Evolutionary conservation across 108 stramenopile genomes (phyloP).

Genomic region (Pseudonitzschia multistriata): DNA sequence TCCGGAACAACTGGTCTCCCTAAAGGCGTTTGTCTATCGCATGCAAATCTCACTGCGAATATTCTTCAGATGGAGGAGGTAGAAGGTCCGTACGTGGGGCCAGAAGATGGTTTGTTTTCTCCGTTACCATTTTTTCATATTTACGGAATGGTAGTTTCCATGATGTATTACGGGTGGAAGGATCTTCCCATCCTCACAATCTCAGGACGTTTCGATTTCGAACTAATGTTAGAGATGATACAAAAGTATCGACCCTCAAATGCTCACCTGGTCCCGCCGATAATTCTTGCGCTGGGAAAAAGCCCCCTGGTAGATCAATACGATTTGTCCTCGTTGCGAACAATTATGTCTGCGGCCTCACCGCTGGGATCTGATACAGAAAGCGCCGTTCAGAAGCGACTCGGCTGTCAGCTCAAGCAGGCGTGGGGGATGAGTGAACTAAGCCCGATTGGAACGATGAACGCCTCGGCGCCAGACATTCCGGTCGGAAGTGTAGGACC

Average conservation of each 20-base stretch:
- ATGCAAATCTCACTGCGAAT: slow-evolving; percentile 77
- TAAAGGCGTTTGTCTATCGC: slow-evolving; percentile 83
- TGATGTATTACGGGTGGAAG: slow-evolving; percentile 64
- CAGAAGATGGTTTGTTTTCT: slow-evolving; percentile 60
- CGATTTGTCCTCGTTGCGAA: slow-evolving; percentile 59
- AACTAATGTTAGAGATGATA: slow-evolving; percentile 69
- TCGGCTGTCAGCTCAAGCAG: slow-evolving; percentile 72
- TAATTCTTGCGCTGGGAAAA: slow-evolving; percentile 72
- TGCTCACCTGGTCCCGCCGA: slow-evolving; percentile 91
- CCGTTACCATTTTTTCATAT: slow-evolving; percentile 95
- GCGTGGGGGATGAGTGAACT: slow-evolving; percentile 91
- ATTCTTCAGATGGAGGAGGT: slow-evolving; percentile 62
- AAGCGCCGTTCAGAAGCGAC: slow-evolving; percentile 55
- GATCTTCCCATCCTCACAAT: slow-evolving; percentile 73
- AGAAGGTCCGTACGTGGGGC: slow-evolving; percentile 48
- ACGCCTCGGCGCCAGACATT: slow-evolving; percentile 51
- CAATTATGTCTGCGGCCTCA: slow-evolving; percentile 79
- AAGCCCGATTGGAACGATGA: slow-evolving; percentile 67
- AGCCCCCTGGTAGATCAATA: slow-evolving; percentile 79
- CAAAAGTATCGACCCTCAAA: slow-evolving; percentile 64
- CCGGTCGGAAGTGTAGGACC: slow-evolving; percentile 67
- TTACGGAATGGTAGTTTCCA: slow-evolving; percentile 70
- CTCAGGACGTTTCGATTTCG: slow-evolving; percentile 79
- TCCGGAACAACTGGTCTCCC: slow-evolving; percentile 94
- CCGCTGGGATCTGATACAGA: slow-evolving; percentile 78